Evolutionary conservation across 352 stramenopile species (phyloP).

Genomic region (Phytophthora meadii): DNA sequence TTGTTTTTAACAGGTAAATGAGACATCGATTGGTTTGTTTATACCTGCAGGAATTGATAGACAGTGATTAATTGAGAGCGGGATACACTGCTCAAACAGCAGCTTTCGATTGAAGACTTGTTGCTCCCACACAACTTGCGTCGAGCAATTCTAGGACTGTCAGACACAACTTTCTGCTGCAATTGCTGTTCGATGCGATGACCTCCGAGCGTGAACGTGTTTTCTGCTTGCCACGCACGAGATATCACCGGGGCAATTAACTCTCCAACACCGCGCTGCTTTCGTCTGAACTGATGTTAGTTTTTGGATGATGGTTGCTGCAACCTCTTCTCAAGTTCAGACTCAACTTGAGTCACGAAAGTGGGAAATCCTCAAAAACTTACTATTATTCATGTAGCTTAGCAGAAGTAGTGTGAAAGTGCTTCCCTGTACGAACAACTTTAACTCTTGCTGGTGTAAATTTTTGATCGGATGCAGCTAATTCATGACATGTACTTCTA

Average conservation of each 20-base stretch:
- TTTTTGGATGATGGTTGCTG: too few species aligned
- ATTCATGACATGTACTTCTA: conserved; percentile 35
- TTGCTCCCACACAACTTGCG: background rate
- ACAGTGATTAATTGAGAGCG: conserved; percentile 18
- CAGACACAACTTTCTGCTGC: background rate
- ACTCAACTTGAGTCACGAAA: too few species aligned
- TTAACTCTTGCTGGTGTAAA: too few species aligned
- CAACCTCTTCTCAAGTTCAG: too few species aligned
- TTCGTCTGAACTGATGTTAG: too few species aligned
- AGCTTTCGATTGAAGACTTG: background rate
- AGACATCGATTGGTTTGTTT: background rate
- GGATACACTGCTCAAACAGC: conserved; percentile 1
- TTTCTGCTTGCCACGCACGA: too few species aligned
- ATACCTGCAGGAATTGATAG: background rate
- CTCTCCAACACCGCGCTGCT: too few species aligned
- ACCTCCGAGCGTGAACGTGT: background rate
- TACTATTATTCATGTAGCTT: too few species aligned
- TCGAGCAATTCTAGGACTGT: background rate
- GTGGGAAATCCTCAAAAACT: background rate
- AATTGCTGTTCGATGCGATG: conserved; percentile 21
- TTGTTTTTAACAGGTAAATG: background rate
- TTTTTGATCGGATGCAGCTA: conserved; percentile 16
- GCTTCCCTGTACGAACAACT: too few species aligned
- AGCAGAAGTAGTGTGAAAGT: too few species aligned
- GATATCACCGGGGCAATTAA: too few species aligned